Percentiles rank a stretch among this genome's conserved stretches.
Evolutionary conservation across 2,329 filamentous ascomycete genomes (phyloP).

Genomic region (Myrmaecium sp.): DNA sequence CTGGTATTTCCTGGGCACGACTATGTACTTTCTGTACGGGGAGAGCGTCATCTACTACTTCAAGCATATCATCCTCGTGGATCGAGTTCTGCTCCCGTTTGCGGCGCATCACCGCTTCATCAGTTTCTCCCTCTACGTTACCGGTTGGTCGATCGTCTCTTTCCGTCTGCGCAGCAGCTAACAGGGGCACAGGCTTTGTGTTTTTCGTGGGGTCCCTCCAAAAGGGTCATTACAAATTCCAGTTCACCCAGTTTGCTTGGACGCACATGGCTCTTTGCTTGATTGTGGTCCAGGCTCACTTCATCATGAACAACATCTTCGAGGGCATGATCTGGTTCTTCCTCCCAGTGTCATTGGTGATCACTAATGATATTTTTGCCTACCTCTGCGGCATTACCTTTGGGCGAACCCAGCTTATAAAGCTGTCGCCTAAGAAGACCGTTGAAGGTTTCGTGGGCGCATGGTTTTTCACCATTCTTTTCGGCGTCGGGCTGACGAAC

Average conservation of each 20-base stretch:
- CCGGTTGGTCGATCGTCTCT: slow-evolving; percentile 43
- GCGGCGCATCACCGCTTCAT: slow-evolving; percentile 97
- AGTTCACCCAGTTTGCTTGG: slow-evolving; percentile 99
- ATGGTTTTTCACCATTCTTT: slow-evolving; percentile 87
- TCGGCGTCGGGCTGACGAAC: slow-evolving; percentile 67
- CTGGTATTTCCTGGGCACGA: slow-evolving; percentile 98
- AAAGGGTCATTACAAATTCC: slow-evolving; percentile 92
- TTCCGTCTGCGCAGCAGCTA: background rate
- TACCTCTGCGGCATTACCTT: slow-evolving; percentile 97
- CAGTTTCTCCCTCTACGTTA: slow-evolving; percentile 94
- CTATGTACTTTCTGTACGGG: slow-evolving; percentile 98
- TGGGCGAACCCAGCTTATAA: slow-evolving; percentile 89
- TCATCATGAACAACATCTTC: slow-evolving; percentile 99
- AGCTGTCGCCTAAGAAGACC: slow-evolving; percentile 96
- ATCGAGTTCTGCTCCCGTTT: slow-evolving; percentile 79
- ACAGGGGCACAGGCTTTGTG: slow-evolving; percentile 57
- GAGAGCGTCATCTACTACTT: slow-evolving; percentile 99
- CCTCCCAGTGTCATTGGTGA: slow-evolving; percentile 81
- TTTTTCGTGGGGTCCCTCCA: slow-evolving; percentile 94
- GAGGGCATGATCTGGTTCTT: slow-evolving; percentile 99
- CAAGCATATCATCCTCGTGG: slow-evolving; percentile 93
- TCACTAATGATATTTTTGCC: slow-evolving; percentile 97
- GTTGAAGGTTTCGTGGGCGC: slow-evolving; percentile 94
- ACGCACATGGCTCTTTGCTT: slow-evolving; percentile 98
- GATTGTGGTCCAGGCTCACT: slow-evolving; percentile 94